These are phyloP conservation scores for Bacidia rubella DNA, from an alignment of 495 filamentous ascomycete genomes.

Conservation along the genomic window DNA sequence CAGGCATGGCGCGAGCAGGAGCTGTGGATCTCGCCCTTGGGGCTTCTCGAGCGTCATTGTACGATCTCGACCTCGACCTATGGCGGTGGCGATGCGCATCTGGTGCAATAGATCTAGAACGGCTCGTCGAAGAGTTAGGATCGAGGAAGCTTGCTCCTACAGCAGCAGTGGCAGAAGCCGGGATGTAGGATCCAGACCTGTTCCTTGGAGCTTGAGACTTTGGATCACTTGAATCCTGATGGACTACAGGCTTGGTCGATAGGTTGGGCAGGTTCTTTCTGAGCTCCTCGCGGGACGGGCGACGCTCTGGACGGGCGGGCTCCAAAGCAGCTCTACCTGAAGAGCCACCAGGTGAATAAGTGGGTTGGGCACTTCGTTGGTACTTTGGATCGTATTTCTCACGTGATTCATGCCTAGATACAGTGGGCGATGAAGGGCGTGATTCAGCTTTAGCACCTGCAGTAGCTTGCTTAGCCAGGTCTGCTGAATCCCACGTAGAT, in stretches of 20 bases:
- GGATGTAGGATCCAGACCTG: slow-evolving; percentile 3
- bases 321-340: neutral
- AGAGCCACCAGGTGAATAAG: neutral
- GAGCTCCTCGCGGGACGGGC: neutral
- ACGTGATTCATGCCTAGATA: neutral
- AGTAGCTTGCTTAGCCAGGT: neutral
- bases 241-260: neutral
- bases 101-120: neutral
- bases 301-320: neutral
- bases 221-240: neutral
- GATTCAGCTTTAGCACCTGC: neutral
- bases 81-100: neutral
- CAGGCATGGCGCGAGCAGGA: slow-evolving; percentile 1
- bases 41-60: neutral
- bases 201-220: slow-evolving; percentile 4
- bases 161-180: slow-evolving; percentile 1
- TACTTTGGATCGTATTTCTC: neutral
- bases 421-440: neutral
- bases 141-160: neutral
- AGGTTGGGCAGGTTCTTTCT: neutral
- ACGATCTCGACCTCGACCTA: neutral
- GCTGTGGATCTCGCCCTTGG: neutral
- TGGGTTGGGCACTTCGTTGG: neutral
- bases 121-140: neutral
- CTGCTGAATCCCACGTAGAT: neutral